phyloP scores from a whole-genome alignment of 129 eudicot genomes.

The Chrysanthemum seticuspe region DNA sequence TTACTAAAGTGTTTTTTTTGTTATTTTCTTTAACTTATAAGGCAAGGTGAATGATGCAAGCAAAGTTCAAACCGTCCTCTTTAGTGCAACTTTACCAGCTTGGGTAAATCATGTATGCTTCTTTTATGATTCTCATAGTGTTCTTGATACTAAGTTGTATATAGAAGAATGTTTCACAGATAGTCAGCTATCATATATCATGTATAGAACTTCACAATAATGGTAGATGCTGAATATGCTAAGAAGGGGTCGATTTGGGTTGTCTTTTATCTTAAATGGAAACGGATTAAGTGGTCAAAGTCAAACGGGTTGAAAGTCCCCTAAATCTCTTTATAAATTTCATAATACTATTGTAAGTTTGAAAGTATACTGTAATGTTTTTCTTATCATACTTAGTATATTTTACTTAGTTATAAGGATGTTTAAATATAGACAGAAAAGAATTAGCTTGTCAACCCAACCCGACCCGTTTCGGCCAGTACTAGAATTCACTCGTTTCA shows the following conservation, averaged over 20 bases:
- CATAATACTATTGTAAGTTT: neutral
- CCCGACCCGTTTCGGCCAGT: neutral
- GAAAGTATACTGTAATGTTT: neutral
- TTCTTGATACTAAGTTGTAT: neutral
- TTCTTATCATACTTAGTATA: neutral
- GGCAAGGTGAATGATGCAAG: conserved; percentile 90
- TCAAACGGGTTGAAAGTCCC: neutral
- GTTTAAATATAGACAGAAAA: neutral
- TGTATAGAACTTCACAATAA: neutral
- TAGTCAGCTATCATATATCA: neutral
- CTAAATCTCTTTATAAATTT: neutral
- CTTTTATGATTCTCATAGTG: neutral
- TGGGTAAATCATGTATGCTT: conserved; percentile 88
- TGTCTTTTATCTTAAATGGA: neutral
- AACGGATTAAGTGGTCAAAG: neutral
- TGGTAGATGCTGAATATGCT: too few species aligned
- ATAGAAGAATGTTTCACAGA: neutral
- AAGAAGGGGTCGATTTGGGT: neutral
- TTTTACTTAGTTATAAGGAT: neutral
- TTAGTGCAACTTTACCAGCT: conserved; percentile 87
- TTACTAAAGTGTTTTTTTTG: neutral
- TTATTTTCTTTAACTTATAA: neutral
- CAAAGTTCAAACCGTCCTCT: conserved; percentile 93
- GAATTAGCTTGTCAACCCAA: neutral
- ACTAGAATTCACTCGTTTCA: neutral